Conservation (phyloP, 805 yeast species). For the Crinitomyces ghanaensis region DNA sequence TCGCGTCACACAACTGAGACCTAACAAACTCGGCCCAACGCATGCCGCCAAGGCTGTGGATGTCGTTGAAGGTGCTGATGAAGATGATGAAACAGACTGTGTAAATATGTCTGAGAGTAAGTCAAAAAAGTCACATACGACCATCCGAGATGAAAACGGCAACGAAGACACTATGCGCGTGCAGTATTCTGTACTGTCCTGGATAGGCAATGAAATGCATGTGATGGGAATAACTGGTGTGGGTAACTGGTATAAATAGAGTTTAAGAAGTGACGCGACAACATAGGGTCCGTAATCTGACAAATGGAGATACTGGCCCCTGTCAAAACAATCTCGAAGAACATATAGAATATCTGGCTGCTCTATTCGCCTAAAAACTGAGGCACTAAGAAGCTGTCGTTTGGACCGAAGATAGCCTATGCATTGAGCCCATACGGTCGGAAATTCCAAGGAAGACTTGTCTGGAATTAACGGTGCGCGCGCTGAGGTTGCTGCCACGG, state of each 20-base stretch:
- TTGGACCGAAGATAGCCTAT: conserved; percentile 6
- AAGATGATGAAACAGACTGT: conserved; percentile 12
- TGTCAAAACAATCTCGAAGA: conserved; percentile 25
- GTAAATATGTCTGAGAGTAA: conserved; percentile 34
- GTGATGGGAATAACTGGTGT: conserved; percentile 42
- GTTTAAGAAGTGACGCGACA: conserved; percentile 34
- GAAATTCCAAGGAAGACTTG: conserved; percentile 11
- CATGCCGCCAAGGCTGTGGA: conserved; percentile 34
- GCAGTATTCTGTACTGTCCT: conserved; percentile 38
- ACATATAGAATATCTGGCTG: conserved; percentile 19
- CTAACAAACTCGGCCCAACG: conserved; percentile 45
- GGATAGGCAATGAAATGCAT: conserved; percentile 41
- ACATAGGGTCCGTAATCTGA: conserved; percentile 47
- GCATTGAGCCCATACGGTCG: conserved; percentile 27
- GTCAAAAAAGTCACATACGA: conserved; percentile 34
- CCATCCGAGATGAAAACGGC: conserved; percentile 15
- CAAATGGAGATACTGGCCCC: conserved; percentile 43
- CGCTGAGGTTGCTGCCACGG: no score
- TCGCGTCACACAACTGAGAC: conserved; percentile 36
- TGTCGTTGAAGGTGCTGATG: conserved; percentile 30
- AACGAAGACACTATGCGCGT: conserved; percentile 18
- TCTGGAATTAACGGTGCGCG: conserved; percentile 2
- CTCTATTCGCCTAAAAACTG: conserved; percentile 10
- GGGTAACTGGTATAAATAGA: conserved; percentile 41
- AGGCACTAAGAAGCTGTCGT: conserved; percentile 3